A percentile compares a stretch with the other conserved stretches of the same genome.
phyloP scores from a whole-genome alignment of 2,329 filamentous ascomycete genomes.

The Aspergillus sclerotialis region DNA sequence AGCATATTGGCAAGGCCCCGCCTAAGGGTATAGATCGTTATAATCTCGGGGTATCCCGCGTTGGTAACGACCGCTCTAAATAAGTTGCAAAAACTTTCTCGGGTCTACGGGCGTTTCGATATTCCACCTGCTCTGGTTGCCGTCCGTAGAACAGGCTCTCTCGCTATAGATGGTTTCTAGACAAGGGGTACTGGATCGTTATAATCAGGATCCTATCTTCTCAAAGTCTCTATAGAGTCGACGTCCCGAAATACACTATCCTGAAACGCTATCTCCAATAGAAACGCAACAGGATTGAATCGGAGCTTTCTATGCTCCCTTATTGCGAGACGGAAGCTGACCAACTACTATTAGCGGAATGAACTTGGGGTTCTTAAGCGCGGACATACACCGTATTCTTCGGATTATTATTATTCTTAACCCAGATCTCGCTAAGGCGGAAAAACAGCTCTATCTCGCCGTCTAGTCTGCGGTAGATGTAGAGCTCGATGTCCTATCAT shows the following conservation, averaged over 20 bases:
- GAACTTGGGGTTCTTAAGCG: not conserved
- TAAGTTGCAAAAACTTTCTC: conserved; percentile 4
- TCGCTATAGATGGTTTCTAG: conserved; percentile 4
- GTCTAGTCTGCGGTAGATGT: conserved; percentile 6
- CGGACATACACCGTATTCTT: not conserved
- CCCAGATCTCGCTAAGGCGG: conserved; percentile 7
- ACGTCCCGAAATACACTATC: conserved; percentile 5
- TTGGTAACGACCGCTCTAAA: conserved; percentile 6
- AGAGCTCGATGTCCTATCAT: conserved; percentile 8
- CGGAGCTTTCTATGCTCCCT: conserved; percentile 6
- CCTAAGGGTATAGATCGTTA: conserved; percentile 6
- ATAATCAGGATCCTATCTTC: conserved; percentile 6
- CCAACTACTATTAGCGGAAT: not conserved
- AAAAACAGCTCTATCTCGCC: conserved; percentile 8
- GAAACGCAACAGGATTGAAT: conserved; percentile 3
- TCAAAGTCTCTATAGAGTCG: conserved; percentile 4
- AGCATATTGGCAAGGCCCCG: conserved; percentile 7
- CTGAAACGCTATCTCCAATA: conserved; percentile 7
- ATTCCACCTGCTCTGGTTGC: conserved; percentile 6
- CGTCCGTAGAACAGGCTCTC: conserved; percentile 5
- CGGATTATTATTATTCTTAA: conserved; percentile 7
- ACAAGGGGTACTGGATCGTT: conserved; percentile 4
- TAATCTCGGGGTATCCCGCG: conserved; percentile 8
- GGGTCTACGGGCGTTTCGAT: conserved; percentile 4
- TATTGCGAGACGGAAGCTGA: conserved; percentile 5